Evolutionary conservation across 179 eudicot genomes (phyloP), one percentile per base, ranked within the genome.

Genomic region (Camellia oleifera): DNA sequence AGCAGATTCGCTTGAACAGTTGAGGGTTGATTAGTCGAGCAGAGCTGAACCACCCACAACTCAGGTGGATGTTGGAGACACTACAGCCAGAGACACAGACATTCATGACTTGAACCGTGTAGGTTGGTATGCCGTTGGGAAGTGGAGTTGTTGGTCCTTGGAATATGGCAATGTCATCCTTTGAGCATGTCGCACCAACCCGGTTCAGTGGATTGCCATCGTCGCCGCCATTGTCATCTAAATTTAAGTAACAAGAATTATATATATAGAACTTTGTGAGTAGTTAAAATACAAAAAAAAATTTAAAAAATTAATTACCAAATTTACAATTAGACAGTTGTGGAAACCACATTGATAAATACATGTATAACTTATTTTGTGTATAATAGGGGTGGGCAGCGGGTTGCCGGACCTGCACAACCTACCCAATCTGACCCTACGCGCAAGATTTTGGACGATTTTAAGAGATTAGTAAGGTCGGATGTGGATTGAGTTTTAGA

Each of bases 21-120:
- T n/a, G 76, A 0, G 96, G 96, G n/a, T 90, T 73, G 11, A 92
- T 67, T 26, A 86, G 60, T 64, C 79, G 72, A 18, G 89, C 92
- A 0, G 94, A 88, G 87, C 96, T 92, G 88, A 92, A 92, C 93
- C 91, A 89, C 5, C 93, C 96, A 61, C 96, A 92, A 62, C 80
- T 85, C 14, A 92, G 68, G 80, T 89, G 96, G 66, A 92, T 88
- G 88, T 89, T 52, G 4, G 84, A 83, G 78, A 92, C 81, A 83
- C 60, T 85, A 79, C 93, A 89, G 5, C 84, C 86, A 0, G 78
- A 40, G 32, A 71, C 62, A 20, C 94, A 89, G 2, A 73, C 85
- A 79, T 90, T 92, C 69, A 74, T 48, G 56, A 92, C 78, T 4
- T 78, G 11, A 5, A 90, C 92, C 0, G 84, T 83, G 87, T 86